phyloP scores from a whole-genome alignment of 305 asterid genomes.

The Striga hermonthica region DNA sequence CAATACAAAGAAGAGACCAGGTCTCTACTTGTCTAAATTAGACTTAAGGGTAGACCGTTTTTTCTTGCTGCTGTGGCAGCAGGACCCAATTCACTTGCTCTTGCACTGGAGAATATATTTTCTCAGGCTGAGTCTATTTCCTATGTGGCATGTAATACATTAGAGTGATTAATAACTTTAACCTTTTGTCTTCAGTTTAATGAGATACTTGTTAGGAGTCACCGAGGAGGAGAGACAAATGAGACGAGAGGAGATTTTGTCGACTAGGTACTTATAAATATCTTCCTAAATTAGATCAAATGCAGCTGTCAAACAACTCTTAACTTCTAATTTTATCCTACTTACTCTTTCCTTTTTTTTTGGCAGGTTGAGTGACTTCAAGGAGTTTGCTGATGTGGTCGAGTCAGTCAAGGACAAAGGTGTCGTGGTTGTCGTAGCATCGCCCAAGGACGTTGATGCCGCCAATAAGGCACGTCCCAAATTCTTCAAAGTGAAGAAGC shows the following conservation, averaged over 20 bases:
- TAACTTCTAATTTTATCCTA: not conserved
- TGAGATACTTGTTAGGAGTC: constrained; percentile 80
- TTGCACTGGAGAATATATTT: too few species aligned
- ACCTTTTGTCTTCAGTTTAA: constrained; percentile 51
- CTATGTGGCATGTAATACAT: too few species aligned
- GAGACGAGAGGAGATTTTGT: constrained; percentile 87
- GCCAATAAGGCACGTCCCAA: constrained; percentile 63
- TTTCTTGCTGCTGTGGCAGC: too few species aligned
- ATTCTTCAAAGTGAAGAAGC: constrained; percentile 79
- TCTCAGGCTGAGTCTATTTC: too few species aligned
- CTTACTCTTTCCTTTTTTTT: not conserved
- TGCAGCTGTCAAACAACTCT: not conserved
- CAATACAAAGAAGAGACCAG: too few species aligned
- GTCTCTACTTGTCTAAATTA: too few species aligned
- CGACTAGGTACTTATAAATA: constrained; percentile 58
- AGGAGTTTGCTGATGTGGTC: constrained; percentile 71
- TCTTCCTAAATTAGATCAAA: not conserved
- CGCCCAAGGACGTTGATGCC: constrained; percentile 77
- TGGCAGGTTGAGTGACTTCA: constrained; percentile 75
- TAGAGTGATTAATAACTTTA: constrained; percentile 21
- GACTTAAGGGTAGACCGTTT: too few species aligned
- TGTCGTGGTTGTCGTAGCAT: constrained; percentile 86
- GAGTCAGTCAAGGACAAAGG: constrained; percentile 77
- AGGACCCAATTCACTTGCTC: too few species aligned
- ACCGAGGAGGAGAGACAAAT: constrained; percentile 83